These are phyloP conservation scores for Aspergillus niger DNA, from an alignment of 2,329 filamentous ascomycete genomes.

Conservation along the genomic window DNA sequence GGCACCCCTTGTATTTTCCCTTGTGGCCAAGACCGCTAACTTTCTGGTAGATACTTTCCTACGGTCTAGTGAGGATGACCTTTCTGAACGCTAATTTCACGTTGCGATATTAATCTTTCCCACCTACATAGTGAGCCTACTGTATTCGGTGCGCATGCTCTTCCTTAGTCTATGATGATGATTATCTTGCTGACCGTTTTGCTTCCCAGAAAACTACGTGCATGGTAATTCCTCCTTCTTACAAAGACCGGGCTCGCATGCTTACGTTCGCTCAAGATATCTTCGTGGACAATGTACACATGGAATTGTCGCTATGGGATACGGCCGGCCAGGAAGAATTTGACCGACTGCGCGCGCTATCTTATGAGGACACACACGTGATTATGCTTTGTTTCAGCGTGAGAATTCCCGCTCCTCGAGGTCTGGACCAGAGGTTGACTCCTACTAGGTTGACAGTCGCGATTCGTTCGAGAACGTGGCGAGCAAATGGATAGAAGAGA, in stretches of 20 bases:
- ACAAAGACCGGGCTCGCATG: constrained; percentile 5
- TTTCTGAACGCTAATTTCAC: neutral
- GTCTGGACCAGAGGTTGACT: neutral
- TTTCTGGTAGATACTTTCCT: constrained; percentile 75
- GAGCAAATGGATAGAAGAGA: constrained; percentile 97
- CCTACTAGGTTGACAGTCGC: constrained; percentile 73
- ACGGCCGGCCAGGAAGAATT: constrained; percentile 99
- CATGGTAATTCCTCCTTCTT: constrained; percentile 65
- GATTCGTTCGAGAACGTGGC: constrained; percentile 98
- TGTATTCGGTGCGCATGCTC: constrained; percentile 66
- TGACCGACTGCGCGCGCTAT: constrained; percentile 89
- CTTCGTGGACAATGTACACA: constrained; percentile 95
- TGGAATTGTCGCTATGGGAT: constrained; percentile 97
- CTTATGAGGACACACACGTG: constrained; percentile 96
- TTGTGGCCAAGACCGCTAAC: constrained; percentile 22
- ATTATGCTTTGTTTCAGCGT: constrained; percentile 98
- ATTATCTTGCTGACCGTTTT: constrained; percentile 29
- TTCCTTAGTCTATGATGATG: constrained; percentile 13
- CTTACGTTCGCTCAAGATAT: constrained; percentile 66
- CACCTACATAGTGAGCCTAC: constrained; percentile 71
- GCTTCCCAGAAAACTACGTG: constrained; percentile 81
- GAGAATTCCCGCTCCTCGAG: constrained; percentile 23
- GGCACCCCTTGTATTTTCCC: constrained; percentile 30
- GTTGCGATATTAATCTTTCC: constrained; percentile 25
- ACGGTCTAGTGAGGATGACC: constrained; percentile 76